Base-by-base conservation (phyloP, 139 green algal species). In the Raphidocelis subcapitata region DNA sequence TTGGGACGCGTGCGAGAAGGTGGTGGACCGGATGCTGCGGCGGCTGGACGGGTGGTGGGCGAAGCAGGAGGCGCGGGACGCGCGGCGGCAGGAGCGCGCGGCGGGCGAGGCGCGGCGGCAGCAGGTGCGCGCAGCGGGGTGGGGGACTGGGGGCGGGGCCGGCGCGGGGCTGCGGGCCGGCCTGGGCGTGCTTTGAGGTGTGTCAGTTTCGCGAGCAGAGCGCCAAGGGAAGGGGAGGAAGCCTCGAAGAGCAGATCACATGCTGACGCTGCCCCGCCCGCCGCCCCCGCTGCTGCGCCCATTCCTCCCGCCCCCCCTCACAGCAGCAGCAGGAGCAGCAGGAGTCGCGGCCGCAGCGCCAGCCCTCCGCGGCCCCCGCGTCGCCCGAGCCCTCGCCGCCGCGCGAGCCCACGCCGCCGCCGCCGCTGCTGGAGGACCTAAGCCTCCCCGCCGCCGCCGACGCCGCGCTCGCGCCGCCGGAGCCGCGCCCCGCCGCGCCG, bases 341-440 rank as follows among this genome's bases (percentile, higher is more conserved):
- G 70, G 60, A 64, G 60, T 44, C 56, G 44, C 31, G 51, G 69
- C 35, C 32, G 60, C 70, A 70, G 60, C 18, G 41, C 41, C 31
- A 20, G 14, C 20, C 55, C 18, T 35, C 55, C 24, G 4, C 32
- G 16, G 35, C 33, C 18, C 37, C 32, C 5, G 31, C 28, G 63
- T 8, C 28, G 47, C 29, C 49, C 41, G 2, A 5, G 37, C 10
- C n/a, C 5, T 29, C 44, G n/a, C 1, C 12, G 8, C 5, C 41
- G 37, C 52, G 26, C 8, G 8, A 20, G 41, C 41, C 32, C 24
- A 26, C 80, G 0, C 24, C 35, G 23, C 57, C 79, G 14, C 32
- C 60, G 2, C 67, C 57, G 15, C 62, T 80, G 61, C 52, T 74
- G 49, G 79, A 85, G 26, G 79, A 90, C 70, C 67, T 73, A 29